These are phyloP conservation scores for Rubus parviflorus DNA, from an alignment of 306 rosid species.

Conservation along the genomic window DNA sequence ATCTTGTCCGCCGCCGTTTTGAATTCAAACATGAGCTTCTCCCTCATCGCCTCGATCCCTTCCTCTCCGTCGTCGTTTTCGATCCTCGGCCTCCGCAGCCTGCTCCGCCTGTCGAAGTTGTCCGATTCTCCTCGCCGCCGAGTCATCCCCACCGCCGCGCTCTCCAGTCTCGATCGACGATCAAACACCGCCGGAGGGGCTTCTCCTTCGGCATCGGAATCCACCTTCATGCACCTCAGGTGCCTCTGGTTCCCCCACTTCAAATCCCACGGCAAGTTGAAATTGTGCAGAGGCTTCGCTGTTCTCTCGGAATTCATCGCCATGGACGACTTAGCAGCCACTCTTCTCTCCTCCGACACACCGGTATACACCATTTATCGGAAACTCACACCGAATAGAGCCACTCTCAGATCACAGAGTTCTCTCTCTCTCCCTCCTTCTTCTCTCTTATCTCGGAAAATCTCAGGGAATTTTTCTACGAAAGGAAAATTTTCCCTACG, in stretches of 20 bases:
- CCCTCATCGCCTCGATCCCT: constrained; percentile 83
- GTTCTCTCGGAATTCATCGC: constrained; percentile 72
- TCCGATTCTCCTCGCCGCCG: constrained; percentile 34
- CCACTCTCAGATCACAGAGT: constrained; percentile 30
- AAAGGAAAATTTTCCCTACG: too few relatives aligned
- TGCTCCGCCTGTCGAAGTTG: constrained; percentile 15
- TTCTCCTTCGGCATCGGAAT: constrained; percentile 13
- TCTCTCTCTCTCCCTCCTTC: not conserved
- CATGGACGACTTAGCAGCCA: constrained; percentile 50
- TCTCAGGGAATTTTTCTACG: not conserved
- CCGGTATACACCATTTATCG: constrained; percentile 55
- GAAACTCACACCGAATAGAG: not conserved
- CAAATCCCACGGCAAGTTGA: constrained; percentile 63
- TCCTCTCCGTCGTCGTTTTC: constrained; percentile 40
- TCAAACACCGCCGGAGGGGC: constrained; percentile 23
- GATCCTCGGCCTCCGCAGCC: constrained; percentile 38
- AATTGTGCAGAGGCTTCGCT: constrained; percentile 82
- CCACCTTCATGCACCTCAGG: constrained; percentile 68
- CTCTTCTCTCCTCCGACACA: constrained; percentile 26
- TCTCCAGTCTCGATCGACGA: constrained; percentile 51
- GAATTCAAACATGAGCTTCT: constrained; percentile 81
- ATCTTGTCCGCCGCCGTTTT: constrained; percentile 65
- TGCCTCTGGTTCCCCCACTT: constrained; percentile 90
- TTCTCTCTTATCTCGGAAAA: not conserved
- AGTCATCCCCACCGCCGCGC: constrained; percentile 17